phyloP scores from a whole-genome alignment of 1,284 basidiomycete species.

The Sanghuangporus sanghuang region DNA sequence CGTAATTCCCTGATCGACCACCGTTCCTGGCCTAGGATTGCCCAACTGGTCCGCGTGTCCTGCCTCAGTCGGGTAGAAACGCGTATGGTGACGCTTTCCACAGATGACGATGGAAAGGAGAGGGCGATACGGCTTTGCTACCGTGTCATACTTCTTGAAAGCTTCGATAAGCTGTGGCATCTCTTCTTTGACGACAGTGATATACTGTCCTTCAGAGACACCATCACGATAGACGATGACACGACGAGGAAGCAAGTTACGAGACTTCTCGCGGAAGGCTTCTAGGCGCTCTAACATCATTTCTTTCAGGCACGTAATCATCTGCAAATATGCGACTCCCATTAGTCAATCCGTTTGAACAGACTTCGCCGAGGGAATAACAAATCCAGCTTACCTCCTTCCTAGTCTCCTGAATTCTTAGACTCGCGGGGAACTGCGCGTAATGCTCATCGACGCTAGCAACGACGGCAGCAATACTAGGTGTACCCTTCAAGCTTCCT shows the following conservation, averaged over 20 bases:
- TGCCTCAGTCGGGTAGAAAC: constrained; percentile 67
- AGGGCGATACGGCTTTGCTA: constrained; percentile 49
- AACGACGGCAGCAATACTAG: constrained; percentile 78
- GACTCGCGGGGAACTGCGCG: constrained; percentile 65
- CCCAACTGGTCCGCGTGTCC: constrained; percentile 52
- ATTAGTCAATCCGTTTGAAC: background rate
- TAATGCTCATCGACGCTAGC: constrained; percentile 60
- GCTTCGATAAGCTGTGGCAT: constrained; percentile 58
- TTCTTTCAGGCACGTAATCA: constrained; percentile 60
- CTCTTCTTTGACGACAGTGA: constrained; percentile 59
- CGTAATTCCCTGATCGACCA: constrained; percentile 65
- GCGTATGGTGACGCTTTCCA: constrained; percentile 79
- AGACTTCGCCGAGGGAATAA: background rate
- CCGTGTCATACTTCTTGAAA: constrained; percentile 46
- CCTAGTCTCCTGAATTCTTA: constrained; percentile 66
- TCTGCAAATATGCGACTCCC: constrained; percentile 34
- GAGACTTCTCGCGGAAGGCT: constrained; percentile 44
- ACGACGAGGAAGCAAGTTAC: constrained; percentile 46
- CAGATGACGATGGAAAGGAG: constrained; percentile 74
- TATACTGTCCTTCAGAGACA: constrained; percentile 77
- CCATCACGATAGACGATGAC: constrained; percentile 76
- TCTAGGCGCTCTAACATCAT: constrained; percentile 67
- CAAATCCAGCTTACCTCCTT: constrained; percentile 54
- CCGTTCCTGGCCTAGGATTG: constrained; percentile 69
- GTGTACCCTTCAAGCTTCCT: constrained; percentile 59